phyloP scores from a whole-genome alignment of 2,329 filamentous ascomycete genomes.

The Emmonsia crescens region DNA sequence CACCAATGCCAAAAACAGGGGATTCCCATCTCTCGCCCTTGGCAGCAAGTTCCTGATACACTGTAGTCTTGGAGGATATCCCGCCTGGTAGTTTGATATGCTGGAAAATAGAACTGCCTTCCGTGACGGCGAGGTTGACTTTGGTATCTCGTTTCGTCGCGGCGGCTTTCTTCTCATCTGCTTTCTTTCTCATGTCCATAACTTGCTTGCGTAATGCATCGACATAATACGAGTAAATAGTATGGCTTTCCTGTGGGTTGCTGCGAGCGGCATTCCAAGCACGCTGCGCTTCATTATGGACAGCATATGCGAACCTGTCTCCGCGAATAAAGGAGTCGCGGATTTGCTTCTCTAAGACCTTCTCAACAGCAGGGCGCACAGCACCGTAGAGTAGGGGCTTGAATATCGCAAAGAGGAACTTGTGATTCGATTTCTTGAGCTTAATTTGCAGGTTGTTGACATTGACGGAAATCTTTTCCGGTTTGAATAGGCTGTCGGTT shows the following conservation, averaged over 20 bases:
- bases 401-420: constrained; percentile 73
- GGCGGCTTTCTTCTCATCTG: constrained; percentile 53
- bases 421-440: constrained; percentile 90
- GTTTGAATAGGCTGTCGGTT: constrained; percentile 77
- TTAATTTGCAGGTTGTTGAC: constrained; percentile 77
- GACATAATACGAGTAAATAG: constrained; percentile 79
- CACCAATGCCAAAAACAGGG: constrained; percentile 81
- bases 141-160: constrained; percentile 50
- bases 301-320: constrained; percentile 60
- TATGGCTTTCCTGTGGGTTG: constrained; percentile 62
- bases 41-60: constrained; percentile 76
- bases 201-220: constrained; percentile 63
- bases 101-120: constrained; percentile 87
- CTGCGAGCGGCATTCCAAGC: constrained; percentile 54
- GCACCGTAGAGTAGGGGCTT: constrained; percentile 80
- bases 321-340: constrained; percentile 67
- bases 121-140: constrained; percentile 73
- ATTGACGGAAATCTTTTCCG: constrained; percentile 76
- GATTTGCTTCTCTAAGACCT: constrained; percentile 80
- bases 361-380: constrained; percentile 73
- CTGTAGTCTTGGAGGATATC: constrained; percentile 85
- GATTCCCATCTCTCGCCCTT: constrained; percentile 94
- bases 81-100: constrained; percentile 75
- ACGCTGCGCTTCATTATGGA: constrained; percentile 74
- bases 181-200: constrained; percentile 68